These are phyloP conservation scores for Prunus mira DNA, from an alignment of 306 rosid genomes.

Conservation along the genomic window DNA sequence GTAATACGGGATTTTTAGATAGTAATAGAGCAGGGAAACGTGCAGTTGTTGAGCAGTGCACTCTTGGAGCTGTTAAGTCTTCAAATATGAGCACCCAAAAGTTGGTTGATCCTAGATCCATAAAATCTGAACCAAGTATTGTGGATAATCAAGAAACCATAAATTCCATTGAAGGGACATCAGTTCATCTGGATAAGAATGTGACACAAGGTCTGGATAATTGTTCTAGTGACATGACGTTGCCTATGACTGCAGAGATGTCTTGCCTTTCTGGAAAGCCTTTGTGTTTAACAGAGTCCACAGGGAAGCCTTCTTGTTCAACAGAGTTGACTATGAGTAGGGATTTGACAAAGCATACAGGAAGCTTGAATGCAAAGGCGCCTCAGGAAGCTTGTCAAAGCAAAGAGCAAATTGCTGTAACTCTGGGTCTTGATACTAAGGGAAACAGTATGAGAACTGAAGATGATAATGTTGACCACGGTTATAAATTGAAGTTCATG, in stretches of 20 bases:
- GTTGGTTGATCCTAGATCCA: conserved; percentile 32
- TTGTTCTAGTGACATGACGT: conserved; percentile 24
- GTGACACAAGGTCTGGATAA: conserved; percentile 26
- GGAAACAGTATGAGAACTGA: conserved; percentile 27
- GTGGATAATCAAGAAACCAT: conserved; percentile 30
- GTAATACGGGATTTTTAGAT: conserved; percentile 31
- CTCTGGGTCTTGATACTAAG: conserved; percentile 29
- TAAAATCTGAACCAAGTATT: conserved; percentile 50
- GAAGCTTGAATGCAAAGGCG: conserved; percentile 22
- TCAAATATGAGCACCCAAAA: conserved; percentile 24
- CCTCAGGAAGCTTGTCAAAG: conserved; percentile 33
- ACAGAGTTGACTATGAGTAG: conserved; percentile 24
- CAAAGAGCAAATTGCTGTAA: conserved; percentile 23
- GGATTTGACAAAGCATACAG: conserved; percentile 27
- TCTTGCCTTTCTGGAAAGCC: conserved; percentile 24
- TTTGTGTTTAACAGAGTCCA: conserved; percentile 31
- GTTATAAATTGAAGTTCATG: conserved; percentile 38
- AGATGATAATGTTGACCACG: conserved; percentile 30
- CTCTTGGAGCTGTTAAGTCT: conserved; percentile 27
- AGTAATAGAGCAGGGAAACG: conserved; percentile 32
- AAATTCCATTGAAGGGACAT: conserved; percentile 33
- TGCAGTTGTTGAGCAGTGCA: conserved; percentile 35
- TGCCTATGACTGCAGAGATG: conserved; percentile 21
- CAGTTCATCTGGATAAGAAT: conserved; percentile 26
- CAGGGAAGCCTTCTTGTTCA: conserved; percentile 35